Percentiles rank a stretch among this genome's conserved stretches.
Evolutionary conservation across 2,329 filamentous ascomycete genomes (phyloP).

Genomic region (Penicillium sp.): DNA sequence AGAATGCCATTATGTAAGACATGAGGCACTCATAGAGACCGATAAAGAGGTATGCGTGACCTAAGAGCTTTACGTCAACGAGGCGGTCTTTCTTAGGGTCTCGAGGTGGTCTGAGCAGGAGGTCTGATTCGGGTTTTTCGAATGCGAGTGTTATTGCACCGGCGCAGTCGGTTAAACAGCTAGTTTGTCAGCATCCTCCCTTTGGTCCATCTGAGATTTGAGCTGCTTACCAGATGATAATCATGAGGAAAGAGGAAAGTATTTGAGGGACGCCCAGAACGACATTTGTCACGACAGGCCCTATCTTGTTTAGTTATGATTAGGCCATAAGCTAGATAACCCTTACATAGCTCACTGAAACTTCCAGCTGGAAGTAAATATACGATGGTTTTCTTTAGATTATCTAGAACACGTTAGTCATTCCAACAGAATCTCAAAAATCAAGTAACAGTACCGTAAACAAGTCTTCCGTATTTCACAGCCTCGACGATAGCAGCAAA

Average conservation of each 20-base stretch:
- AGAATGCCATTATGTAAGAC: slow-evolving; percentile 69
- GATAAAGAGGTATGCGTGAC: slow-evolving; percentile 74
- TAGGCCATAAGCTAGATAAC: no score
- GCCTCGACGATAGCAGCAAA: slow-evolving; percentile 75
- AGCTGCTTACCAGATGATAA: slow-evolving; percentile 60
- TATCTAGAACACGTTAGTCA: slow-evolving; percentile 52
- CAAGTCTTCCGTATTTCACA: slow-evolving; percentile 72
- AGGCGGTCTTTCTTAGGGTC: slow-evolving; percentile 72
- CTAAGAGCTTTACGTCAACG: slow-evolving; percentile 73
- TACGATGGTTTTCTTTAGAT: slow-evolving; percentile 76
- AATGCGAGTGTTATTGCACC: slow-evolving; percentile 76
- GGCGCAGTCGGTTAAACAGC: slow-evolving; percentile 77
- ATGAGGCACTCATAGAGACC: slow-evolving; percentile 66
- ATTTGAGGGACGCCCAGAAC: slow-evolving; percentile 75
- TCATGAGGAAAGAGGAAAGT: slow-evolving; percentile 74
- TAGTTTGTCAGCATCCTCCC: slow-evolving; percentile 13
- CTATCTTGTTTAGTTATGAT: neutral
- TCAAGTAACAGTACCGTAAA: slow-evolving; percentile 36
- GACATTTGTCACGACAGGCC: slow-evolving; percentile 74
- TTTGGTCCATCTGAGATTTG: neutral
- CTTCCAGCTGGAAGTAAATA: slow-evolving; percentile 74
- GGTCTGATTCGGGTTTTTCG: slow-evolving; percentile 76
- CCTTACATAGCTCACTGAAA: slow-evolving; percentile 70
- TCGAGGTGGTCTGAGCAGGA: slow-evolving; percentile 71
- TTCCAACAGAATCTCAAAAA: neutral